phyloP scores from a whole-genome alignment of 805 yeast species.

The Yarrowia keelungensis region DNA sequence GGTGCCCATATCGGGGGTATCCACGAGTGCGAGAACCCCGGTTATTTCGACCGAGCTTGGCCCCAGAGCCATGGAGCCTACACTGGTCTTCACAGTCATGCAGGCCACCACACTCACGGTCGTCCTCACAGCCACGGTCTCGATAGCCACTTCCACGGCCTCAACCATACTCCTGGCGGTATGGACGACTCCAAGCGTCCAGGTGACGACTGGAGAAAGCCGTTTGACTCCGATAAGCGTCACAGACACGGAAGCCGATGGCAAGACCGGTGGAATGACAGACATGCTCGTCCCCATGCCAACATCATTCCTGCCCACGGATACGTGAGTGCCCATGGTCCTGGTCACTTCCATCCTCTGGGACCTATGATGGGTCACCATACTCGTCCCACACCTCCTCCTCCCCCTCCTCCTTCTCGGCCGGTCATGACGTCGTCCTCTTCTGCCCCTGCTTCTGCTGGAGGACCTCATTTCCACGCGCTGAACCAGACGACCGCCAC shows the following conservation, averaged over 20 bases:
- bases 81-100: no score
- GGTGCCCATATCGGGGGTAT: no score
- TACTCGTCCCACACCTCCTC: constrained; percentile 4
- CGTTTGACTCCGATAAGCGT: constrained; percentile 4
- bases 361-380: constrained; percentile 16
- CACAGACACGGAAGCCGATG: not conserved
- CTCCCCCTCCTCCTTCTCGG: constrained; percentile 3
- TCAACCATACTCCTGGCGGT: no score
- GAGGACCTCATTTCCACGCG: constrained; percentile 12
- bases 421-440: not conserved
- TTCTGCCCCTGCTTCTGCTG: not conserved
- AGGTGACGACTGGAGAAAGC: not conserved
- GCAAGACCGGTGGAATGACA: not conserved
- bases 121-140: no score
- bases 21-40: no score
- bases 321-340: not conserved
- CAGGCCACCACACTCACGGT: no score
- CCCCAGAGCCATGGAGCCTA: no score
- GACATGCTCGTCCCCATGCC: no score
- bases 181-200: no score
- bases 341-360: not conserved
- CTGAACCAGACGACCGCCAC: not conserved
- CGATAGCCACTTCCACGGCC: no score
- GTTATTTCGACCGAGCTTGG: no score
- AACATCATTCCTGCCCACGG: no score